Conservation (phyloP, 2,329 filamentous ascomycete species). For the Thelonectria rubi region DNA sequence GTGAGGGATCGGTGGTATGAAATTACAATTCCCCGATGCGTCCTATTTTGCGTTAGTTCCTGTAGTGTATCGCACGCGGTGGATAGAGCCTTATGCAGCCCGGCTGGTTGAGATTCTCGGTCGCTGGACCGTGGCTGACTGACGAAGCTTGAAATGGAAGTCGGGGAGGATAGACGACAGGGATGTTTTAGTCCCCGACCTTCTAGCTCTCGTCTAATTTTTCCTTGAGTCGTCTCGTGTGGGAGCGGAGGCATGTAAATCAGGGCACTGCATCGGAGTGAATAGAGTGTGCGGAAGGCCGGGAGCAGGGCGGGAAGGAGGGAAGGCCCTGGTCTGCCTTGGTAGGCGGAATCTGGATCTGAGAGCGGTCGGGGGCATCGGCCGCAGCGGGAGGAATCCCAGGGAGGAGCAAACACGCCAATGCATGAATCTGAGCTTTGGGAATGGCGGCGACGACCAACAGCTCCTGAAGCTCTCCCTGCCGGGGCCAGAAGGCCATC, state of each 20-base stretch:
- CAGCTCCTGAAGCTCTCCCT: not conserved
- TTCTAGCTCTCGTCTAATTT: not conserved
- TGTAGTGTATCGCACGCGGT: not conserved
- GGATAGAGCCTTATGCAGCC: not conserved
- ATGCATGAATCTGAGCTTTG: conserved; percentile 23
- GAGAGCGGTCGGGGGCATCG: not conserved
- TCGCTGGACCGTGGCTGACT: not conserved
- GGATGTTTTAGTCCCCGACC: not conserved
- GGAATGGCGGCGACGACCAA: conserved; percentile 20
- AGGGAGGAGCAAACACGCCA: not conserved
- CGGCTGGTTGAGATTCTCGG: not conserved
- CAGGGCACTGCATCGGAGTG: not conserved
- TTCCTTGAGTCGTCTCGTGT: not conserved
- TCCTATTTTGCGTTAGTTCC: not conserved
- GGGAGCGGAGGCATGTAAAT: not conserved
- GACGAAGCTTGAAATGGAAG: not conserved
- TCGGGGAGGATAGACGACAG: not conserved
- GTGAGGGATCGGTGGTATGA: not conserved
- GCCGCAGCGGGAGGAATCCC: not conserved
- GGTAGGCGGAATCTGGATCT: not conserved
- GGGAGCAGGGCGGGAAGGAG: not conserved
- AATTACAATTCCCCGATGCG: not conserved
- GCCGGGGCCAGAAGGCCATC: conserved; percentile 2
- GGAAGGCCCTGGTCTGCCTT: not conserved
- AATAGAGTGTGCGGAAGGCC: not conserved